phyloP scores from a whole-genome alignment of 345 rosid species.

The Eucalyptus curtisii region DNA sequence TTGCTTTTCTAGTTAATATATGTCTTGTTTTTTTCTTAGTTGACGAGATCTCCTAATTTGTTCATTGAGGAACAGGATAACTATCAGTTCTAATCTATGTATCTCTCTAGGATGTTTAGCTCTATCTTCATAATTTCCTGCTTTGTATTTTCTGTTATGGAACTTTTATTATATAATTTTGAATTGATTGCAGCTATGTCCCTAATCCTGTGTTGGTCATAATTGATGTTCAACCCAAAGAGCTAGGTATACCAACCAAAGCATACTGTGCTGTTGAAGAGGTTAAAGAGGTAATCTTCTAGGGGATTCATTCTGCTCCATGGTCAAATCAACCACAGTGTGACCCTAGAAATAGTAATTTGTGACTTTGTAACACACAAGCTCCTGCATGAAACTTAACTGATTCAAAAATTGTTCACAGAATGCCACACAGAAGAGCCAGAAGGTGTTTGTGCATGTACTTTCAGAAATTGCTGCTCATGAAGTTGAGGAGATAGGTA shows the following conservation, averaged over 20 bases:
- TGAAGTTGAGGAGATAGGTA: constrained; percentile 93
- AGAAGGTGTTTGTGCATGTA: constrained; percentile 69
- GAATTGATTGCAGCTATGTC: constrained; percentile 37
- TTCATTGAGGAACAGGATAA: background rate
- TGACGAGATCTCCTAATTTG: background rate
- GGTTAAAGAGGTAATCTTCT: constrained; percentile 57
- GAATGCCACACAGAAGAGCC: constrained; percentile 90
- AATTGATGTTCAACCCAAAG: constrained; percentile 87
- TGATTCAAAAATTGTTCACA: background rate
- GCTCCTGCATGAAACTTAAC: background rate
- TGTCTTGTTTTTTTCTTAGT: background rate
- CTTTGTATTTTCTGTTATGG: background rate
- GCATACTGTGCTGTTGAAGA: constrained; percentile 85
- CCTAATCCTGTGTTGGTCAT: constrained; percentile 83
- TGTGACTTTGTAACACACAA: background rate
- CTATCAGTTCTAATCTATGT: background rate
- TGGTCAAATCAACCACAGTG: background rate
- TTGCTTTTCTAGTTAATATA: background rate
- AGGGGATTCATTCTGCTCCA: background rate
- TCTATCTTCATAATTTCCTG: background rate
- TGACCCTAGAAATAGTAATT: background rate
- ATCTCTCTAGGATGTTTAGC: background rate
- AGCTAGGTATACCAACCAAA: constrained; percentile 84
- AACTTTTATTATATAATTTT: background rate
- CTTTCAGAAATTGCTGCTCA: constrained; percentile 82